Conservation (phyloP, 1,284 basidiomycete genomes). For the Rhodotorula sp. region DNA sequence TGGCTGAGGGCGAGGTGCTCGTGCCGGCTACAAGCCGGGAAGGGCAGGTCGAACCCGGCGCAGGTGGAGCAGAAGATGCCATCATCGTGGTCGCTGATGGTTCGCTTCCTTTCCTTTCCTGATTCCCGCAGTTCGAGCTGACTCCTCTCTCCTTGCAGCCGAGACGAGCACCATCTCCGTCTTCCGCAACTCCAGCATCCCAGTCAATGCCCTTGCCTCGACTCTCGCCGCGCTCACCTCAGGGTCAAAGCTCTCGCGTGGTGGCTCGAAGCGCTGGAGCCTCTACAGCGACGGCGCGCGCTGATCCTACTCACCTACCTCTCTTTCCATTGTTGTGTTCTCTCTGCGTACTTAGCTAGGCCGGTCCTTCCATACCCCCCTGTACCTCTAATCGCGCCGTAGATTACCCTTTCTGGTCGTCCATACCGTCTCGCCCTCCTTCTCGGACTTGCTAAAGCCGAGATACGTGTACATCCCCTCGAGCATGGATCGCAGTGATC, state of each 20-base stretch:
- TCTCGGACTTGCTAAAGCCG: no score
- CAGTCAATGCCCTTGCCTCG: background rate
- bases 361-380: no score
- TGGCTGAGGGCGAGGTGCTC: background rate
- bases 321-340: no score
- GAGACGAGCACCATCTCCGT: conserved; percentile 40
- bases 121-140: background rate
- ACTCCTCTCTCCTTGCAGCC: conserved; percentile 3
- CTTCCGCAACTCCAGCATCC: conserved; percentile 35
- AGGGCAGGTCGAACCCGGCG: background rate
- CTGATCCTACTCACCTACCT: no score
- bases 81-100: conserved; percentile 41
- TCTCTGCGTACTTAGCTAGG: no score
- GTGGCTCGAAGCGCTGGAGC: conserved; percentile 3
- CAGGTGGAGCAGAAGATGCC: conserved; percentile 20
- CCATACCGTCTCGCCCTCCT: no score
- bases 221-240: background rate
- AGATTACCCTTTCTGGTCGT: no score
- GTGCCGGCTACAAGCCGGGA: background rate
- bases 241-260: background rate
- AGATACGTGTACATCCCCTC: no score
- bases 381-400: no score
- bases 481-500: no score
- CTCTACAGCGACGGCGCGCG: background rate
- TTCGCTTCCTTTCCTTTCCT: background rate